A percentile compares a stretch with the other conserved stretches of the same genome.
Evolutionary conservation across 441 rosid genomes (phyloP).

Genomic region (Caryocar brasiliense): DNA sequence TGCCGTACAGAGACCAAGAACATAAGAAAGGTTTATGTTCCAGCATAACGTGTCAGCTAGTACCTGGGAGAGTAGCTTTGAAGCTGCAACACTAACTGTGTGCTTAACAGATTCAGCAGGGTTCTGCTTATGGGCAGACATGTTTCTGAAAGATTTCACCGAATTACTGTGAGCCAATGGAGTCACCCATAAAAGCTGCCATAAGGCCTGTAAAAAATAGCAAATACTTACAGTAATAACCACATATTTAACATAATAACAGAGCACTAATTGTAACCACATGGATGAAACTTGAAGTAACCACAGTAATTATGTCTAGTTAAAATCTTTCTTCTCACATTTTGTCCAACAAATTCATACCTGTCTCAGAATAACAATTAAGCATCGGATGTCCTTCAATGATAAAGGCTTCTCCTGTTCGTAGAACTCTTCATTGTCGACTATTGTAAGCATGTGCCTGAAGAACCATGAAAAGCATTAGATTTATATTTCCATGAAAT

Average conservation of each 20-base stretch:
- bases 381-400: constrained; percentile 63
- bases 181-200: constrained; percentile 90
- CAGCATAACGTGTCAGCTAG: constrained; percentile 6
- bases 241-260: neutral
- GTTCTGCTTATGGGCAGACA: constrained; percentile 34
- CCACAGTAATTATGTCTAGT: neutral
- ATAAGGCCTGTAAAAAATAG: constrained; percentile 58
- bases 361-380: constrained; percentile 81
- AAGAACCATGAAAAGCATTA: constrained; percentile 19
- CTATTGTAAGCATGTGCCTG: constrained; percentile 97
- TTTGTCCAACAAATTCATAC: constrained; percentile 24
- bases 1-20: neutral
- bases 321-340: neutral
- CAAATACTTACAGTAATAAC: constrained; percentile 2
- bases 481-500: too few species aligned
- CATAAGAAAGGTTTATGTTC: neutral
- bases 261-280: neutral
- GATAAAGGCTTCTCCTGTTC: constrained; percentile 90
- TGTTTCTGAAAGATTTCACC: constrained; percentile 34
- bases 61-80: constrained; percentile 97
- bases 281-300: neutral
- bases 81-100: constrained; percentile 65
- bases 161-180: constrained; percentile 41
- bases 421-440: constrained; percentile 94
- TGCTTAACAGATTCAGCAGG: constrained; percentile 54